phyloP scores from a whole-genome alignment of 768 basidiomycete species.

The Macrocybe gigantea region DNA sequence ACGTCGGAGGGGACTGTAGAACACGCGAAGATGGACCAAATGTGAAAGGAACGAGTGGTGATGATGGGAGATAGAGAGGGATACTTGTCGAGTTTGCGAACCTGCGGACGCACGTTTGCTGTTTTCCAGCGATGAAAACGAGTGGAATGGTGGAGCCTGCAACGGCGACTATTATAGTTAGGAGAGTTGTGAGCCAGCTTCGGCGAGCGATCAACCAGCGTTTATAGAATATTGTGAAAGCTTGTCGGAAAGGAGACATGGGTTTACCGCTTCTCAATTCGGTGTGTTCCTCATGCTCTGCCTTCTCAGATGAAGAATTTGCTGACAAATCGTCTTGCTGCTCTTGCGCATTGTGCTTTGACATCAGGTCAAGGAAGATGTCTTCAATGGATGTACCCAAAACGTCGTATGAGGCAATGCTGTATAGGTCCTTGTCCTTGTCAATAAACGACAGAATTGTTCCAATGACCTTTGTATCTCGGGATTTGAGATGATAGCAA shows the following conservation, averaged over 20 bases:
- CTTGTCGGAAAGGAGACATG: constrained; percentile 56
- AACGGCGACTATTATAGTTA: constrained; percentile 49
- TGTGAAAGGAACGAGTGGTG: constrained; percentile 28
- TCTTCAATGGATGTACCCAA: constrained; percentile 76
- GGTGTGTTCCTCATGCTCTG: constrained; percentile 18
- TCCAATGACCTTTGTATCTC: constrained; percentile 49
- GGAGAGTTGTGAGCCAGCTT: constrained; percentile 61
- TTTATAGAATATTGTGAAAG: constrained; percentile 70
- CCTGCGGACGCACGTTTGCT: constrained; percentile 42
- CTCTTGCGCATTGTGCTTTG: constrained; percentile 26
- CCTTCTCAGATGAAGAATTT: constrained; percentile 9
- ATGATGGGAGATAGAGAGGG: constrained; percentile 52
- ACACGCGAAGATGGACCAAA: constrained; percentile 28
- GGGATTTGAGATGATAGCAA: constrained; percentile 55
- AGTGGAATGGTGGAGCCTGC: constrained; percentile 65
- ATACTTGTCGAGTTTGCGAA: constrained; percentile 30
- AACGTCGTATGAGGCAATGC: constrained; percentile 55
- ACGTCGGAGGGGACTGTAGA: constrained; percentile 49
- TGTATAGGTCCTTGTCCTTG: constrained; percentile 25
- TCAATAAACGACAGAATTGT: constrained; percentile 53
- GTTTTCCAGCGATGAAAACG: constrained; percentile 49
- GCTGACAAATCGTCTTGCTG: constrained; percentile 13
- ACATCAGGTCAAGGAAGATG: constrained; percentile 74
- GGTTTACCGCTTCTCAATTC: constrained; percentile 45
- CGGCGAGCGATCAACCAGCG: constrained; percentile 56